Evolutionary conservation across 129 eudicot genomes (phyloP), one percentile per base, ranked within the genome.

Genomic region (Centella asiatica): DNA sequence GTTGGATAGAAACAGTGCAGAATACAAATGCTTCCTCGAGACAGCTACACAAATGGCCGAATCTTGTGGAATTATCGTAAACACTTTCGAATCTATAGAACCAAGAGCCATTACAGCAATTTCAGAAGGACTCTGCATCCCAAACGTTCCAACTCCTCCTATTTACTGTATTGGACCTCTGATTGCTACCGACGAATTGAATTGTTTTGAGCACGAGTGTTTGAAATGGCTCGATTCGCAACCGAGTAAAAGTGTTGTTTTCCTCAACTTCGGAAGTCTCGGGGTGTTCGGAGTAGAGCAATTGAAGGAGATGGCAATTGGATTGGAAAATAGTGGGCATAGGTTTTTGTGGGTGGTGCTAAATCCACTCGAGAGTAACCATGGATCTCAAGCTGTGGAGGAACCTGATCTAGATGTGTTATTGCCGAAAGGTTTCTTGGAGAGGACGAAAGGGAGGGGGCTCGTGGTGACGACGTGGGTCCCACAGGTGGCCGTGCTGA

Each of bases 151-250:
- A 5, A 69, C 85, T 44, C 95, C 95, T 6, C 89, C 89, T 14
- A 19, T 72, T 26, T 84, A 66, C 63, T 65, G 69, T 7, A 27
- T 81, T 9, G 96, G 96, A 1, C 96, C 93, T 40, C 57, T 84
- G 60, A 63, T 79, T 22, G 77, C 74, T 4, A 20, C 49, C 15
- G 60, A 53, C 15, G 6, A n/a, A 17, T 32, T 31, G 25, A 53
- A n/a, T 11, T 32, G 50, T 0, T 42, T 26, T 1, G 44, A 22
- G 44, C 64, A 74, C 49, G 83, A 74, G 59, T 84, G 89, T 59
- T 27, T 60, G 31, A 69, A 69, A 17, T 60, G 68, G 68, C 68
- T 60, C 0, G 68, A 49, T 26, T 17, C 34, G 24, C 74, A 69
- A 23, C 61, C 62, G 2, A 28, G 29, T 5, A 17, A 10, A 15